phyloP scores from a whole-genome alignment of 768 basidiomycete species.

The Punctularia strigosozonata region DNA sequence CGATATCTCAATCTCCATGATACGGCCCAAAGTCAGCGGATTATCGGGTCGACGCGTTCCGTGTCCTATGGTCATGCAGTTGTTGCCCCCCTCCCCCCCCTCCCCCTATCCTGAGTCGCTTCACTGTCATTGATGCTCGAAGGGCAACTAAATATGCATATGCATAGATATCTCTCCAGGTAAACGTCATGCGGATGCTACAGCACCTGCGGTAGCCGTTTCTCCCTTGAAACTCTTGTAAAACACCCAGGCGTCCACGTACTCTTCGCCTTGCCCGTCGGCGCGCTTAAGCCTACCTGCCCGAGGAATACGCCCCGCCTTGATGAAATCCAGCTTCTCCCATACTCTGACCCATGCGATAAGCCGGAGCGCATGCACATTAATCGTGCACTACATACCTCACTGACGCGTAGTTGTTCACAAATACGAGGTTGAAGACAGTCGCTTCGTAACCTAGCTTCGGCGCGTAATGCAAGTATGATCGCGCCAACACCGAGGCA shows the following conservation, averaged over 20 bases:
- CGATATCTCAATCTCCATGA: no score
- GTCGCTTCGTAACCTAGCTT: constrained; percentile 64
- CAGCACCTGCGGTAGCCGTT: no score
- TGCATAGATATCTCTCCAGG: no score
- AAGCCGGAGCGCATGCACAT: background rate
- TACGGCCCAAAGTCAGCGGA: no score
- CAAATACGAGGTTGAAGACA: constrained; percentile 88
- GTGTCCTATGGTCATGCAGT: no score
- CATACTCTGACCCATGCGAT: no score
- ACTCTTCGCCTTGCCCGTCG: constrained; percentile 74
- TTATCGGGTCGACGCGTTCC: no score
- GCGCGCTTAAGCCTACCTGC: constrained; percentile 59
- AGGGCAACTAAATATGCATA: no score
- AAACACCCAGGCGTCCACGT: constrained; percentile 77
- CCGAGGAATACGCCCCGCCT: constrained; percentile 64
- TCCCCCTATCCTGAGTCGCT: no score
- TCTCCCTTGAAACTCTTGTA: constrained; percentile 61
- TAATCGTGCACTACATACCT: constrained; percentile 25
- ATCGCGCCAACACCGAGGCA: constrained; percentile 61
- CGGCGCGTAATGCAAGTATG: constrained; percentile 76
- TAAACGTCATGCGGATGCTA: no score
- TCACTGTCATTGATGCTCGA: no score
- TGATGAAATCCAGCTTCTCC: constrained; percentile 73
- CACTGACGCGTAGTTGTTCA: constrained; percentile 68
- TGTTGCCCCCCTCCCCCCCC: no score